Evolutionary conservation across 2,329 filamentous ascomycete species (phyloP).

Genomic region (Fusarium burgessii): DNA sequence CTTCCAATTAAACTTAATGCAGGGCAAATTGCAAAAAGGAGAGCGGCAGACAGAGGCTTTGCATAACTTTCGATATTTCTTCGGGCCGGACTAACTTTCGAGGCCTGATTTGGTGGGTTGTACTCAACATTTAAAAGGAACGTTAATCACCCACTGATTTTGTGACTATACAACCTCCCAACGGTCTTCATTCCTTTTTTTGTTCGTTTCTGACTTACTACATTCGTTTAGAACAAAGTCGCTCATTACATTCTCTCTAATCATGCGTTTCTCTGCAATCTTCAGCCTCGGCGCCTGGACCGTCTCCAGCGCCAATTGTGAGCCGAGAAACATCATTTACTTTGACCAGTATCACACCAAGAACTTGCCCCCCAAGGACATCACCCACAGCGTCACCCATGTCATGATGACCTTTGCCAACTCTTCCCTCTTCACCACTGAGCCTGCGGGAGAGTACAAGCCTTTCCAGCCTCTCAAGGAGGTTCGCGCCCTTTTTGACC

Average conservation of each 20-base stretch:
- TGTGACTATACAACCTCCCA: background rate
- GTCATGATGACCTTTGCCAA: slow-evolving; percentile 68
- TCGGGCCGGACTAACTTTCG: background rate
- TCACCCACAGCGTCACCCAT: slow-evolving; percentile 62
- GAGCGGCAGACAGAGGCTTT: background rate
- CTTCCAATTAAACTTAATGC: slow-evolving; percentile 23
- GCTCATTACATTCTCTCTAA: background rate
- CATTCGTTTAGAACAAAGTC: background rate
- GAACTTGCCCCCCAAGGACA: slow-evolving; percentile 51
- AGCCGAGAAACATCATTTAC: slow-evolving; percentile 55
- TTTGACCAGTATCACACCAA: slow-evolving; percentile 60
- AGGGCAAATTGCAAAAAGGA: background rate
- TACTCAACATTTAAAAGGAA: background rate
- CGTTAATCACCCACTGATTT: background rate
- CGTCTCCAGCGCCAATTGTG: slow-evolving; percentile 21
- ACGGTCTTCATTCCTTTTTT: background rate
- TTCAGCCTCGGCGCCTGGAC: slow-evolving; percentile 1
- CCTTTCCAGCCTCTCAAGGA: slow-evolving; percentile 66
- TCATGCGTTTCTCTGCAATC: slow-evolving; percentile 1
- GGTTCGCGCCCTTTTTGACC: slow-evolving; percentile 64
- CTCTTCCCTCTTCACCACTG: slow-evolving; percentile 61
- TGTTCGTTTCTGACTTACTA: rapidly evolving
- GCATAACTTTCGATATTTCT: background rate
- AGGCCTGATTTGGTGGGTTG: background rate
- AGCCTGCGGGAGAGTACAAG: slow-evolving; percentile 54